These are phyloP conservation scores for Leishmania gerbilli DNA, from an alignment of 208 protist species.

Conservation along the genomic window DNA sequence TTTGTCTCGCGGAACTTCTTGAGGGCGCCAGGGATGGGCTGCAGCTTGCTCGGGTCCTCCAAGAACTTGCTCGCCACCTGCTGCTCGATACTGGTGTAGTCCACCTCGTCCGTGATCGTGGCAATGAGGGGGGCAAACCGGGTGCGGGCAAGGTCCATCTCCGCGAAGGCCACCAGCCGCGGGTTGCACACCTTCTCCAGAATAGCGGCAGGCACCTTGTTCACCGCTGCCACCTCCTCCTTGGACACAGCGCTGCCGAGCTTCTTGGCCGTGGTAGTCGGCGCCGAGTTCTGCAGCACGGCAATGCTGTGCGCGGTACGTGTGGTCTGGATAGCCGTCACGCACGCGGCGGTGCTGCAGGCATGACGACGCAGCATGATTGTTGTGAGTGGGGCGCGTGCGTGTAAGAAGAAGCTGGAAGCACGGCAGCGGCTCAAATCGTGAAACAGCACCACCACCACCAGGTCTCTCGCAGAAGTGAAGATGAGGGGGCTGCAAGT, in stretches of 20 bases:
- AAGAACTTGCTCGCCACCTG: slow-evolving; percentile 47
- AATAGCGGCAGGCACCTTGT: slow-evolving; percentile 48
- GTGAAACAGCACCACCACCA: background rate
- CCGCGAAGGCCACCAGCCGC: slow-evolving; percentile 55
- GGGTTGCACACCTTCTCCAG: slow-evolving; percentile 58
- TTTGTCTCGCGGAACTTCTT: slow-evolving; percentile 67
- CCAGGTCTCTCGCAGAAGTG: background rate
- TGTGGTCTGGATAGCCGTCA: slow-evolving; percentile 10
- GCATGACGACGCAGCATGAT: slow-evolving; percentile 31
- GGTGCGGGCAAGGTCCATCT: slow-evolving; percentile 71
- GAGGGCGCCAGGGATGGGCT: slow-evolving; percentile 55
- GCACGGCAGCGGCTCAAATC: background rate
- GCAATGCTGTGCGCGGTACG: slow-evolving; percentile 57
- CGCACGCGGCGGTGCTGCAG: slow-evolving; percentile 10
- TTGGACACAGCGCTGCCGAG: slow-evolving; percentile 47
- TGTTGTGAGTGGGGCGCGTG: background rate
- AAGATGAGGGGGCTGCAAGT: background rate
- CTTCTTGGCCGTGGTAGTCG: slow-evolving; percentile 39
- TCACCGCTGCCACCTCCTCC: slow-evolving; percentile 56
- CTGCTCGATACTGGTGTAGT: slow-evolving; percentile 64
- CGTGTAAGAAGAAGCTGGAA: background rate
- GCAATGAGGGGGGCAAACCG: slow-evolving; percentile 67
- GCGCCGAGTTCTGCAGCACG: slow-evolving; percentile 46
- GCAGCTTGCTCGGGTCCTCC: slow-evolving; percentile 31
- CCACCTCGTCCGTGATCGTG: slow-evolving; percentile 46